Conservation (phyloP, 2,329 filamentous ascomycete genomes). For the Penicillium fuscoglaucum region DNA sequence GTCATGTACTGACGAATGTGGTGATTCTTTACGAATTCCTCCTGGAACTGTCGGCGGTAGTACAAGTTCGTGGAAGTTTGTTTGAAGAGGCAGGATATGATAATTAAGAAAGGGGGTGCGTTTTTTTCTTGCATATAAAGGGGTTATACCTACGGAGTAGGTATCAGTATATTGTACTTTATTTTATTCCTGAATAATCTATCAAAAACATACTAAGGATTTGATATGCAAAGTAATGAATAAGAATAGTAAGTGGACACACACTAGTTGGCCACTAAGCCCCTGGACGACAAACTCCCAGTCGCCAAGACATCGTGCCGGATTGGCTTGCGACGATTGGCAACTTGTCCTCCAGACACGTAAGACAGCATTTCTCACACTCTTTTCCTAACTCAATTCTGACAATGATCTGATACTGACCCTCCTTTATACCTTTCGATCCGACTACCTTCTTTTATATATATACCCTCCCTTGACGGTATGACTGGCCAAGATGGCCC, state of each 20-base stretch:
- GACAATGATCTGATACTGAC: neutral
- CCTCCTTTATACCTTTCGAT: neutral
- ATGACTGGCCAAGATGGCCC: constrained; percentile 28
- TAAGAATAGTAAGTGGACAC: constrained; percentile 1
- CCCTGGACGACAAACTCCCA: neutral
- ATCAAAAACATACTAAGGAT: neutral
- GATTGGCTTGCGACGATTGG: constrained; percentile 24
- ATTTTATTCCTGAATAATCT: neutral
- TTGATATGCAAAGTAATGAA: neutral
- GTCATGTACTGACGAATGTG: constrained; percentile 76
- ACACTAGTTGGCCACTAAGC: constrained; percentile 2
- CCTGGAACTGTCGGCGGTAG: constrained; percentile 70
- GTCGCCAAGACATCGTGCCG: constrained; percentile 18
- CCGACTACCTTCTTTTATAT: neutral
- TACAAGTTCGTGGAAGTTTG: constrained; percentile 71
- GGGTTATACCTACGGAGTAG: neutral
- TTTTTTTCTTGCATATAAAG: neutral
- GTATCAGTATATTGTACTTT: neutral
- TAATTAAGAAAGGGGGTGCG: neutral
- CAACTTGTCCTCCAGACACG: constrained; percentile 6
- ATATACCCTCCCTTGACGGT: constrained; percentile 16
- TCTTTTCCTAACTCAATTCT: neutral
- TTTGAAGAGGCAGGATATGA: constrained; percentile 73
- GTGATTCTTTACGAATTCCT: constrained; percentile 78
- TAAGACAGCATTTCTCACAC: neutral